These are phyloP conservation scores for Eutrema heterophyllum DNA, from an alignment of 345 rosid species.

Conservation along the genomic window DNA sequence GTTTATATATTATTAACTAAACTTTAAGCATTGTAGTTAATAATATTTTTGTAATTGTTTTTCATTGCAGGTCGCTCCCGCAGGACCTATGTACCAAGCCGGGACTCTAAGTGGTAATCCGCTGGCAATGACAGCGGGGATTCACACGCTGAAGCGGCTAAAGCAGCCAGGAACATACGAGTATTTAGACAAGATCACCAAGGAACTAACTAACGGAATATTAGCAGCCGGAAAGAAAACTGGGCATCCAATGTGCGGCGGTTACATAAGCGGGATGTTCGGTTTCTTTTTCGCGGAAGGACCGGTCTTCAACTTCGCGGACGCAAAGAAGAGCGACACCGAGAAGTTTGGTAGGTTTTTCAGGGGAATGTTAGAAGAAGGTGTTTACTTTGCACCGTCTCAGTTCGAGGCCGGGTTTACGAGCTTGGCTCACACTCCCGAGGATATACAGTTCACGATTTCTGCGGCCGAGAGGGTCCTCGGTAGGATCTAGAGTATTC, in stretches of 20 bases:
- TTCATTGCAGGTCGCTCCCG: constrained; percentile 60
- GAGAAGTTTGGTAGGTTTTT: constrained; percentile 73
- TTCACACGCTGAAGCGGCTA: constrained; percentile 70
- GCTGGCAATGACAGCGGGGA: constrained; percentile 91
- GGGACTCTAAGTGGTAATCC: constrained; percentile 97
- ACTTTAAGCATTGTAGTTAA: background rate
- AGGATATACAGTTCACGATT: constrained; percentile 70
- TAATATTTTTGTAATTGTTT: background rate
- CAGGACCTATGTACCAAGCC: constrained; percentile 98
- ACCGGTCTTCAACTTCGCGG: constrained; percentile 69
- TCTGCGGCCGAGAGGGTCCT: constrained; percentile 80
- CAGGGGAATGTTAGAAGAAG: constrained; percentile 87
- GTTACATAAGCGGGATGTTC: constrained; percentile 77
- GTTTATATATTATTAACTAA: background rate
- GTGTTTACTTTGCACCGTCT: constrained; percentile 95
- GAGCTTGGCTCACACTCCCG: constrained; percentile 74
- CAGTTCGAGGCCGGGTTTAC: constrained; percentile 98
- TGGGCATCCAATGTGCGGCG: constrained; percentile 88
- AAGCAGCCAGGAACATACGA: constrained; percentile 72
- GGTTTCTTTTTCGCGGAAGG: constrained; percentile 96
- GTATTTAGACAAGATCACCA: constrained; percentile 64
- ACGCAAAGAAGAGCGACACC: constrained; percentile 79
- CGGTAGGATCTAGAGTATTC: constrained; percentile 43
- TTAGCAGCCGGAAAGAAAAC: constrained; percentile 75
- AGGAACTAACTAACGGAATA: constrained; percentile 64